A percentile compares a stretch with the other conserved stretches of the same genome.
These are phyloP conservation scores for Boletellus deceptivus DNA, from an alignment of 1,284 basidiomycete genomes.

Conservation along the genomic window DNA sequence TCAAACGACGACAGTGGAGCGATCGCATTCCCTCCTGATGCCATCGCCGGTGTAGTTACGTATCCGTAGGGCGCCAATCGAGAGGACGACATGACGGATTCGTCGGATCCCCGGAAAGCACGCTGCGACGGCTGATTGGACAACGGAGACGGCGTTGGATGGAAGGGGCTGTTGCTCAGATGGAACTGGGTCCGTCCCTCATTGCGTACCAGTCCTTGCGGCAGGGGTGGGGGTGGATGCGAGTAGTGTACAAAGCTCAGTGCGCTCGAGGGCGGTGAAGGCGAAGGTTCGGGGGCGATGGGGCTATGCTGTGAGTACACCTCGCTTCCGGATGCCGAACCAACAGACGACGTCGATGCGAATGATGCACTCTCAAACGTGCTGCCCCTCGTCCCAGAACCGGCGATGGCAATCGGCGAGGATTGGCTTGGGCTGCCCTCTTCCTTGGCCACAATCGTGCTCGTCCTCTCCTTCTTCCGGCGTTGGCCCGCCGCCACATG, in stretches of 20 bases:
- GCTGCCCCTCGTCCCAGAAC: conserved; percentile 34
- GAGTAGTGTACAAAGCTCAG: conserved; percentile 56
- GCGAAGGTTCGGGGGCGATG: conserved; percentile 47
- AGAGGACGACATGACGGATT: conserved; percentile 19
- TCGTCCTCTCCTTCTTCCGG: conserved; percentile 44
- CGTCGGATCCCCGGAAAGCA: conserved; percentile 27
- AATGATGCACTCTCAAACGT: conserved; percentile 51
- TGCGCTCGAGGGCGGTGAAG: conserved; percentile 53
- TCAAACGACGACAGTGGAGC: conserved; percentile 52
- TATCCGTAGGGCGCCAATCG: conserved; percentile 35
- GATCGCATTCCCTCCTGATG: conserved; percentile 23
- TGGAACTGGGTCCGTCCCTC: conserved; percentile 30
- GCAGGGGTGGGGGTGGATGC: conserved; percentile 24
- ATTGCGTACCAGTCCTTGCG: conserved; percentile 25
- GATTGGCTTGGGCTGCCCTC: conserved; percentile 35
- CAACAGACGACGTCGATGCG: conserved; percentile 46
- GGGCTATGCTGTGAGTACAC: conserved; percentile 48
- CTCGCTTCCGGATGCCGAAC: conserved; percentile 54
- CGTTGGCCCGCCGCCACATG: conserved; percentile 38
- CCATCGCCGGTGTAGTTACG: conserved; percentile 29
- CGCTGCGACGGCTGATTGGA: conserved; percentile 40
- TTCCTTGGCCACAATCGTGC: conserved; percentile 32
- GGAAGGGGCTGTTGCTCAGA: conserved; percentile 20
- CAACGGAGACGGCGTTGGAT: conserved; percentile 44
- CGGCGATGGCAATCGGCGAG: conserved; percentile 38